A percentile compares a stretch with the other conserved stretches of the same genome.
These are phyloP conservation scores for Metschnikowia sp. DNA, from an alignment of 805 yeast species.

Conservation along the genomic window DNA sequence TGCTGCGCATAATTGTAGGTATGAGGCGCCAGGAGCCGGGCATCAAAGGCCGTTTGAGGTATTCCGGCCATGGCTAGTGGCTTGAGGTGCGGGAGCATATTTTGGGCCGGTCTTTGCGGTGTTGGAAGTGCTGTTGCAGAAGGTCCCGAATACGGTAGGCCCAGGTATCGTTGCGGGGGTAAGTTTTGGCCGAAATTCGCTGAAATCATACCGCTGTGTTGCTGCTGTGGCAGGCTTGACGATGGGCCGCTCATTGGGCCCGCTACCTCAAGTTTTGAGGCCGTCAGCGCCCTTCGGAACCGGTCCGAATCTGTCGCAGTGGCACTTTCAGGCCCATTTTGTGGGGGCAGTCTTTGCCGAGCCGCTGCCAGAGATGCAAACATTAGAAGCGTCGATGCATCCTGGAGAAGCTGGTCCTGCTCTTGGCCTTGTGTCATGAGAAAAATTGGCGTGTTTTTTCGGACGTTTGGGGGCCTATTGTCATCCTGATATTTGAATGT, in stretches of 20 bases:
- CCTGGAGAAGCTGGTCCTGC: conserved; percentile 47
- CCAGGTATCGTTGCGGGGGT: neutral
- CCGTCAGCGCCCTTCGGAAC: neutral
- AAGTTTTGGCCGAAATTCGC: neutral
- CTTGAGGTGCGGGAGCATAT: conserved; percentile 3
- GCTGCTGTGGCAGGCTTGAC: neutral
- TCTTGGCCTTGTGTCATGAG: conserved; percentile 20
- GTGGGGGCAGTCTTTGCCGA: conserved; percentile 30
- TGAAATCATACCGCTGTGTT: neutral
- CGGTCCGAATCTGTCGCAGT: neutral
- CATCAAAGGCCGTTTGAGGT: neutral
- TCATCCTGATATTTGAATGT: no score
- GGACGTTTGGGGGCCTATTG: no score
- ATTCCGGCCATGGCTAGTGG: neutral
- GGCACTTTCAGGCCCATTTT: neutral
- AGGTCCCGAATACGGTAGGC: neutral
- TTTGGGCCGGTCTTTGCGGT: neutral
- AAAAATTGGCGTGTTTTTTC: no score
- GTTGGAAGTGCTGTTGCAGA: neutral
- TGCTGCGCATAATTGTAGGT: conserved; percentile 2
- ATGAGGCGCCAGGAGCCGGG: conserved; percentile 1
- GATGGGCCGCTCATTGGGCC: neutral
- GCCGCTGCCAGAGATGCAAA: conserved; percentile 56
- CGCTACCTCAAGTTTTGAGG: neutral
- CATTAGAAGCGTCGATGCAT: conserved; percentile 60